Conservation (phyloP, 305 asterid species). For the Solanum hybrid region DNA sequence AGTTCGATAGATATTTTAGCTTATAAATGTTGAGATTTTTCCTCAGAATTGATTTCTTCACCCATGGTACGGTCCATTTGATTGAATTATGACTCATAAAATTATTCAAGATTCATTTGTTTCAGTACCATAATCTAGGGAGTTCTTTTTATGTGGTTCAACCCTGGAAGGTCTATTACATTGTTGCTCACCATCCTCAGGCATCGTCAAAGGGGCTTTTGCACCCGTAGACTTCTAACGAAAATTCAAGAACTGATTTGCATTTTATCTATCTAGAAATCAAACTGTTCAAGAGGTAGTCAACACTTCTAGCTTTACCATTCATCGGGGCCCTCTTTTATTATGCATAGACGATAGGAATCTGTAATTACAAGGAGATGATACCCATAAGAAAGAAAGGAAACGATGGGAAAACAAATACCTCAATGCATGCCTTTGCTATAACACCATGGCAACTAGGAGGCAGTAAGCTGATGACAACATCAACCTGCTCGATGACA, state of each 20-base stretch:
- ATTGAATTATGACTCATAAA: not conserved
- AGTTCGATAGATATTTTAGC: not conserved
- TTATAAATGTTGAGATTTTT: not conserved
- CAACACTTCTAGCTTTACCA: not conserved
- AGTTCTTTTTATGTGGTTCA: not conserved
- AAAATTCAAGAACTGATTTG: no score
- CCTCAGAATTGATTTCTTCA: not conserved
- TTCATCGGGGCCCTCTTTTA: not conserved
- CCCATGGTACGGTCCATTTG: not conserved
- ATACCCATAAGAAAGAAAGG: not conserved
- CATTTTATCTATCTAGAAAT: not conserved
- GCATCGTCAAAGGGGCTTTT: not conserved
- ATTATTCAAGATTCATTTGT: not conserved
- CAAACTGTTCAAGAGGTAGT: not conserved
- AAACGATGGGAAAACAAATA: slow-evolving; percentile 12
- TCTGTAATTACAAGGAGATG: not conserved
- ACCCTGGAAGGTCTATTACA: not conserved
- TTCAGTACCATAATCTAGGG: not conserved
- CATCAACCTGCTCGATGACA: slow-evolving; percentile 55
- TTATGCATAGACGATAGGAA: not conserved
- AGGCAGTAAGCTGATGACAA: slow-evolving; percentile 90
- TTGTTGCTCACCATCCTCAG: not conserved
- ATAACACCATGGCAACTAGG: slow-evolving; percentile 66
- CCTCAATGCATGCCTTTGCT: slow-evolving; percentile 83
- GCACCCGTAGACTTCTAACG: no score